phyloP scores from a whole-genome alignment of 441 rosid species.

The Populus hybrid region DNA sequence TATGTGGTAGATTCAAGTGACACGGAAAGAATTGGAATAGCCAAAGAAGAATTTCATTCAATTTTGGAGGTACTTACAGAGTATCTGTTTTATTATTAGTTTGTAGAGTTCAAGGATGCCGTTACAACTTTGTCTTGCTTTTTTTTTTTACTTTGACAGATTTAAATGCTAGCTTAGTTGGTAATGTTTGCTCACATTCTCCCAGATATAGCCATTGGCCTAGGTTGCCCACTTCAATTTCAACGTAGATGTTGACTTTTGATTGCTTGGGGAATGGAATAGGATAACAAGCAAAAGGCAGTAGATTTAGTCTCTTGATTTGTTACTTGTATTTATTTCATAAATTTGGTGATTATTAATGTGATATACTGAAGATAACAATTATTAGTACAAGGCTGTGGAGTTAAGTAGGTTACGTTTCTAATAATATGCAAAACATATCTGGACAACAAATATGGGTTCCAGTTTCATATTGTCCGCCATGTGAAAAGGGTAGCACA shows the following conservation, averaged over 20 bases:
- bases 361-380: neutral
- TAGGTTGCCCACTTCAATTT: neutral
- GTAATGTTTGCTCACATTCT: neutral
- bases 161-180: neutral
- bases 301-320: neutral
- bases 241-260: neutral
- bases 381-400: neutral
- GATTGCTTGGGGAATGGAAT: neutral
- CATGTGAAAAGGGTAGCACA: neutral
- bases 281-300: neutral
- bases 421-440: neutral
- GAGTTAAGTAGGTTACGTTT: neutral
- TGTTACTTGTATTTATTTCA: neutral
- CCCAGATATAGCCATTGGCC: neutral
- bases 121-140: too few species aligned
- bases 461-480: neutral
- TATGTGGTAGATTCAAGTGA: slow-evolving; percentile 92
- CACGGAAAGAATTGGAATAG: slow-evolving; percentile 71
- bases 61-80: slow-evolving; percentile 60
- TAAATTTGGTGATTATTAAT: neutral
- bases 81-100: neutral
- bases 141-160: too few species aligned
- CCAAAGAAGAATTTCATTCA: slow-evolving; percentile 89
- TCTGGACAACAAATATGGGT: neutral
- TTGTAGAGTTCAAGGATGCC: neutral